Conservation (phyloP, 176 grass and related monocot genomes). For the Zea mays region DNA sequence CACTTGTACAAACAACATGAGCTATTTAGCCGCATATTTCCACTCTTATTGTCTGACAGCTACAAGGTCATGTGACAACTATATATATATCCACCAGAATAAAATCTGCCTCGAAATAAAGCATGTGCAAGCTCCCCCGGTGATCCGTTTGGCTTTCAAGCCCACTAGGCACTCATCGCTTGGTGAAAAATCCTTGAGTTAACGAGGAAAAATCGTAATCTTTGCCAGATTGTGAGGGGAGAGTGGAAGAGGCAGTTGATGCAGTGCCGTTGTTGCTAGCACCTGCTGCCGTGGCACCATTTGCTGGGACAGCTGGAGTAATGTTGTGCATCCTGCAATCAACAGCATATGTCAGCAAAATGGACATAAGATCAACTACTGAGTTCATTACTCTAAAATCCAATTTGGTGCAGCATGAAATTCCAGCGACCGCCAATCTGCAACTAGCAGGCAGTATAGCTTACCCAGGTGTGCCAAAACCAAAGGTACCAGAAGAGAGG, state of each 20-base stretch:
- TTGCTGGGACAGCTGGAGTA: constrained; percentile 41
- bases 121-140: constrained; percentile 4
- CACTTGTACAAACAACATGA: constrained; percentile 45
- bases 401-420: not conserved
- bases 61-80: constrained; percentile 28
- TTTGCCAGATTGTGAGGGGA: constrained; percentile 60
- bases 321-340: constrained; percentile 53
- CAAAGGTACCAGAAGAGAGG: constrained; percentile 49
- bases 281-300: constrained; percentile 38
- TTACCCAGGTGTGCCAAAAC: constrained; percentile 73
- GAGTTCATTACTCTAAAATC: constrained; percentile 10
- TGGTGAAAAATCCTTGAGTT: constrained; percentile 84
- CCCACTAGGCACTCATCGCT: constrained; percentile 48
- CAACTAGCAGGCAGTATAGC: not conserved
- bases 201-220: constrained; percentile 95
- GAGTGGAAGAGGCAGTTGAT: constrained; percentile 43
- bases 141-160: not conserved
- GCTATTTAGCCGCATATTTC: constrained; percentile 34
- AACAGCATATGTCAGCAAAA: constrained; percentile 18
- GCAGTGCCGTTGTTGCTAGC: constrained; percentile 45
- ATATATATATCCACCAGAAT: constrained; percentile 45
- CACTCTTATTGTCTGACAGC: constrained; percentile 40
- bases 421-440: not conserved
- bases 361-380: not conserved
- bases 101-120: constrained; percentile 35